A percentile compares a stretch with the other conserved stretches of the same genome.
Evolutionary conservation across 352 stramenopile species (phyloP).

Genomic region (Globisporangium cystogenes): DNA sequence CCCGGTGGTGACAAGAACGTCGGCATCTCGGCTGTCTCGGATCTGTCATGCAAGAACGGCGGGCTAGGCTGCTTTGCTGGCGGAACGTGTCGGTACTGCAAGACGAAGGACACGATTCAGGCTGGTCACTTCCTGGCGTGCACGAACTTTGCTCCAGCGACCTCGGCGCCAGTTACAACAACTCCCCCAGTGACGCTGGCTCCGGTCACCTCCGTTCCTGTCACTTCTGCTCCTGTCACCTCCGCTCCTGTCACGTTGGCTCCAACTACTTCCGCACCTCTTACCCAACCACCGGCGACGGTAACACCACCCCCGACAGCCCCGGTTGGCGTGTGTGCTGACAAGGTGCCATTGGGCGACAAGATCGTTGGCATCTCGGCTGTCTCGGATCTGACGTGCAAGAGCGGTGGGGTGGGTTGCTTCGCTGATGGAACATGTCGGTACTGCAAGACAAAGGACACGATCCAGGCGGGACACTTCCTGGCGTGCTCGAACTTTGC

Average conservation of each 20-base stretch:
- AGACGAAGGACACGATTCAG: conserved; percentile 6
- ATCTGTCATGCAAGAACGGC: conserved; percentile 6
- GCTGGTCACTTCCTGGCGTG: conserved; percentile 9
- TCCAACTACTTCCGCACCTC: too few species aligned
- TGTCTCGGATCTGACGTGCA: conserved; percentile 5
- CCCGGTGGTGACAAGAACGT: conserved; percentile 4
- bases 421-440: conserved; percentile 1
- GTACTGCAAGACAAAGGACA: conserved; percentile 10
- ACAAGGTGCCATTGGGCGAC: conserved; percentile 1
- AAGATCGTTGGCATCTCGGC: conserved; percentile 5
- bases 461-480: conserved; percentile 6
- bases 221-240: neutral
- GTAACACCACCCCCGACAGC: neutral
- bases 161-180: neutral
- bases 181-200: neutral
- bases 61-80: conserved; percentile 13
- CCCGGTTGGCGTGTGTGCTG: neutral
- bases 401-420: conserved; percentile 14
- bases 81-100: conserved; percentile 4
- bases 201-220: neutral
- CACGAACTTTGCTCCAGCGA: neutral
- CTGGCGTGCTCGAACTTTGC: conserved; percentile 3
- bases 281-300: too few species aligned
- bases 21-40: conserved; percentile 7
- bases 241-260: neutral